Conservation (phyloP, 148 eudicot genomes). For the Rhododendron mucronatum region DNA sequence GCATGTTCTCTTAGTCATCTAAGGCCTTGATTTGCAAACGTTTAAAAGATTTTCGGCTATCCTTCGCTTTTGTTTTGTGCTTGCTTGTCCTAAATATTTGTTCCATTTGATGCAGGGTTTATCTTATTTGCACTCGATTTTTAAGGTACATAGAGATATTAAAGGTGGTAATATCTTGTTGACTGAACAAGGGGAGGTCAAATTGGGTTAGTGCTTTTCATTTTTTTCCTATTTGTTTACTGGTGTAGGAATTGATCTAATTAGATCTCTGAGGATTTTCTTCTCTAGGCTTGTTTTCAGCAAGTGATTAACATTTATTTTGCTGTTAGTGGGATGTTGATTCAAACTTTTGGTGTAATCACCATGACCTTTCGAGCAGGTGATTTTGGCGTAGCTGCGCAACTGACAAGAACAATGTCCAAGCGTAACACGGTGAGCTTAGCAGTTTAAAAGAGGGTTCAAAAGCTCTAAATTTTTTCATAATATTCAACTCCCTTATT, state of each 20-base stretch:
- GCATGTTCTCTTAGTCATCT: not conserved
- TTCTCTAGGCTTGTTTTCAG: conserved; percentile 11
- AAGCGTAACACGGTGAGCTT: conserved; percentile 87
- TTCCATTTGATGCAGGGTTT: conserved; percentile 63
- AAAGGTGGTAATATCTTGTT: conserved; percentile 96
- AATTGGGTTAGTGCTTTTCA: conserved; percentile 63
- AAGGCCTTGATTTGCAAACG: not conserved
- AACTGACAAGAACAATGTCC: conserved; percentile 96
- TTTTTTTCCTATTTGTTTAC: not conserved
- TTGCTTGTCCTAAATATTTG: not conserved
- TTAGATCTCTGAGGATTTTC: not conserved
- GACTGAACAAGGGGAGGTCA: conserved; percentile 99
- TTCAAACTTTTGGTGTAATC: not conserved
- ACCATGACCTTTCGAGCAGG: conserved; percentile 40
- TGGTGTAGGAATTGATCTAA: not conserved
- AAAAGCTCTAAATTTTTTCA: not conserved
- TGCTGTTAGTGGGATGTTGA: conserved; percentile 2
- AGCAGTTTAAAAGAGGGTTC: not conserved
- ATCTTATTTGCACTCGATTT: conserved; percentile 93
- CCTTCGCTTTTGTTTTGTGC: not conserved
- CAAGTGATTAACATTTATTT: not conserved
- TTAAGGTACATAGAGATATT: conserved; percentile 96
- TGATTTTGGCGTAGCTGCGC: conserved; percentile 99
- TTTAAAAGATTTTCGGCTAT: not conserved
- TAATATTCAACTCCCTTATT: not conserved